Percentiles rank a stretch among this genome's conserved stretches.
Conservation (phyloP, 2,329 filamentous ascomycete genomes). For the Sporothrix inflata region DNA sequence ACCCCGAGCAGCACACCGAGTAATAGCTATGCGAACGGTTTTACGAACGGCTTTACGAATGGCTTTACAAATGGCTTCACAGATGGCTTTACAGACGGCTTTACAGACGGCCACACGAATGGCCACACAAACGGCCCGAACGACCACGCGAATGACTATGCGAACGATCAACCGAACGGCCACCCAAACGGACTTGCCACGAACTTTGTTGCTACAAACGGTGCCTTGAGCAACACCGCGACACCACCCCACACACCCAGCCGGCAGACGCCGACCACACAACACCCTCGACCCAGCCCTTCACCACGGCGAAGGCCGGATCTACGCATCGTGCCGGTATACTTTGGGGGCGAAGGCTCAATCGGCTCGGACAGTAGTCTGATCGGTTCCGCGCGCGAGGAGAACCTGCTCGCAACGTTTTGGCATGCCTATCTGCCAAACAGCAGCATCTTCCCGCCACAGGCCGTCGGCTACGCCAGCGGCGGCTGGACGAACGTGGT, state of each 20-base stretch:
- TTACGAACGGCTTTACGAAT: not conserved
- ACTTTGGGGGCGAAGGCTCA: not conserved
- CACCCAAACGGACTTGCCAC: not conserved
- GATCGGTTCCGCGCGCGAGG: slow-evolving; percentile 27
- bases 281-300: not conserved
- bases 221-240: not conserved
- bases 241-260: slow-evolving; percentile 5
- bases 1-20: not conserved
- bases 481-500: slow-evolving; percentile 35
- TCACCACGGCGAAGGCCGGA: slow-evolving; percentile 17
- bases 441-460: slow-evolving; percentile 28
- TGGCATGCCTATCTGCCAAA: slow-evolving; percentile 35
- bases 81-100: no score
- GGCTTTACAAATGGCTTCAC: not conserved
- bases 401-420: slow-evolving; percentile 31
- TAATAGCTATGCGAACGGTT: not conserved
- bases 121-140: not conserved
- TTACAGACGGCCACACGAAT: not conserved
- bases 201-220: slow-evolving; percentile 12
- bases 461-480: slow-evolving; percentile 29
- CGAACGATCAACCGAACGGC: not conserved
- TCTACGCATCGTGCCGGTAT: slow-evolving; percentile 27
- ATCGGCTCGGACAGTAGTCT: slow-evolving; percentile 26
- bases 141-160: not conserved
- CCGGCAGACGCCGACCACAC: not conserved